Base-by-base conservation (phyloP, 2,329 filamentous ascomycete genomes). In the Calcarisporium arbuscula region DNA sequence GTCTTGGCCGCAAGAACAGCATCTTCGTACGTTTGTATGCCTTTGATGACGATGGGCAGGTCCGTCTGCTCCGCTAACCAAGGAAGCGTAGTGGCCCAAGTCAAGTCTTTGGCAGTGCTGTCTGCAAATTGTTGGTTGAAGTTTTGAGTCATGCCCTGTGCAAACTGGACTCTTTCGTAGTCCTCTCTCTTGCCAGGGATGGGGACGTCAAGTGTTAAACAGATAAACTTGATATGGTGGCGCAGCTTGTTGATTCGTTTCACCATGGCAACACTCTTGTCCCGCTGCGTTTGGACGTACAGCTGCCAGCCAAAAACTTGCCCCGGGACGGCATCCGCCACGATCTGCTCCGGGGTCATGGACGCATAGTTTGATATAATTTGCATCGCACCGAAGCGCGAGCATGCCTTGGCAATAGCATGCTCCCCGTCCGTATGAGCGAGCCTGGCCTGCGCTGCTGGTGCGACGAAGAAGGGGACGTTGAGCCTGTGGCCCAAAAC, bases 251-350 rank as follows among this genome's bases (percentile, higher is more conserved):
- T 80, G 61, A 95, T 84, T 40, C 87, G 75, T 29, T 70, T 72
- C 36, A 94, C 65, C 75, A 94, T 88, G 5, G 77, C 77, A 52
- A 86, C 80, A 56, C 80, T 92, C 71, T 94, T 94, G 46, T 74
- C 70, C 19, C 85, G 75, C 46, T 92, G 82, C 29, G 75, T 84
- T 56, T 95, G 88, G 22, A 95, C 85, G 62, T 98, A 96, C 16
- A 98, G 64, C 64, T 98, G 90, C 86, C 88, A 96, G 11, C 90
- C 90, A 55, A 96, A 94, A 2, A 89, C 65, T 56, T 95, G 88
- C 3, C 73, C 81, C 0, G 77, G 72, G 4, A 61, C 51, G 1
- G 85, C 82, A 42, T 79, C 81, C 28, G 80, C 75, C 11, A 90
- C 78, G 43, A 95, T 87, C 58, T 95, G 84, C 63, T 95, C 89